Evolutionary conservation across 2,329 filamentous ascomycete genomes (phyloP).

Genomic region (Fusarium kyushuense): DNA sequence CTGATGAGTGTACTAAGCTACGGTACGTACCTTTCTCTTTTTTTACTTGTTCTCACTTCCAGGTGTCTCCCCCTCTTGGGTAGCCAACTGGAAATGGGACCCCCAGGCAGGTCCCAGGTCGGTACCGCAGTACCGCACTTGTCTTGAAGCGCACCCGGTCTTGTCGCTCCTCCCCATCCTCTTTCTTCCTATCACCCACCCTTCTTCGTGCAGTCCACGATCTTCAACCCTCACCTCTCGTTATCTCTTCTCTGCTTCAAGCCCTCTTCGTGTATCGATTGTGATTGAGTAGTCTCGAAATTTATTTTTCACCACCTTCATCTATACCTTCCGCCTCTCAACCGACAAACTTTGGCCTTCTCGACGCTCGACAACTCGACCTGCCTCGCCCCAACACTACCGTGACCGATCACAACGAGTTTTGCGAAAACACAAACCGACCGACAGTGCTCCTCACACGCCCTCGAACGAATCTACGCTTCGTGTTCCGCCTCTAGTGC

Average conservation of each 20-base stretch:
- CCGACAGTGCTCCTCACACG: slow-evolving; percentile 42
- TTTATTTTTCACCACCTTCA: slow-evolving; percentile 26
- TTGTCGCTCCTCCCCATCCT: slow-evolving; percentile 56
- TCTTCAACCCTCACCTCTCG: slow-evolving; percentile 41
- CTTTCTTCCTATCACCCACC: slow-evolving; percentile 51
- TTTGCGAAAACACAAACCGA: slow-evolving; percentile 50
- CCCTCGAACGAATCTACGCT: slow-evolving; percentile 37
- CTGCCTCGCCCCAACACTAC: slow-evolving; percentile 45
- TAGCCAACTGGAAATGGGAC: slow-evolving; percentile 45
- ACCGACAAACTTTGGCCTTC: slow-evolving; percentile 34
- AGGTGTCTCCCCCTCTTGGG: slow-evolving; percentile 36
- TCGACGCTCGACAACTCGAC: slow-evolving; percentile 46
- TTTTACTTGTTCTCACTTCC: slow-evolving; percentile 24
- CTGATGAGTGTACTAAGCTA: slow-evolving; percentile 30
- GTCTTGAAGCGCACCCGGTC: slow-evolving; percentile 50
- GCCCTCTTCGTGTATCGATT: slow-evolving; percentile 38
- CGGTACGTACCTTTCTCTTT: slow-evolving; percentile 48
- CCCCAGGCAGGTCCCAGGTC: slow-evolving; percentile 46
- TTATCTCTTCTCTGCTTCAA: slow-evolving; percentile 40
- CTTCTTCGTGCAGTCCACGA: slow-evolving; percentile 53
- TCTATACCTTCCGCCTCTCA: slow-evolving; percentile 13
- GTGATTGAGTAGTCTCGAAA: slow-evolving; percentile 47
- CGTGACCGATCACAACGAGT: slow-evolving; percentile 49
- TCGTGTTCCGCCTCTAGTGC: slow-evolving; percentile 29
- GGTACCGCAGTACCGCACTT: slow-evolving; percentile 49